A percentile compares a stretch with the other conserved stretches of the same genome.
phyloP scores from a whole-genome alignment of 177 flowering plant species.

The Telopea speciosissima region DNA sequence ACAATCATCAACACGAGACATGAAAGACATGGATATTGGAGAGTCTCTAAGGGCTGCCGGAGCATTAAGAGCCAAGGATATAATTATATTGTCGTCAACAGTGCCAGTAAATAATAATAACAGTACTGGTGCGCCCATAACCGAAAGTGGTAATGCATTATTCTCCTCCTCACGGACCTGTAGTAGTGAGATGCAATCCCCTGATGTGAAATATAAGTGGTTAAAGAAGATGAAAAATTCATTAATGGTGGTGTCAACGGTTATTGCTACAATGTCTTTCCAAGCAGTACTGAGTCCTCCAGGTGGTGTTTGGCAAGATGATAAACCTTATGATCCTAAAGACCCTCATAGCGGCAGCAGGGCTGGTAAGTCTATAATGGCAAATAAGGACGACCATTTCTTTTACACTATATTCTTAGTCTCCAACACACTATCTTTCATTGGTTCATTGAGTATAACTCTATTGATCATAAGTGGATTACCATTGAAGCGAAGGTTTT shows the following conservation, averaged over 20 bases:
- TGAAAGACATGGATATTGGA: conserved; percentile 17
- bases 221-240: conserved; percentile 9
- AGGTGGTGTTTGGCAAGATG: conserved; percentile 29
- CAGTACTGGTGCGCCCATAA: too few species aligned
- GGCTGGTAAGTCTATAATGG: conserved; percentile 2
- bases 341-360: too few species aligned
- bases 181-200: background rate
- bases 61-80: too few species aligned
- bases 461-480: conserved; percentile 12
- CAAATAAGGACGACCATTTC: background rate
- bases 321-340: too few species aligned
- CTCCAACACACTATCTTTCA: background rate
- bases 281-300: conserved; percentile 32
- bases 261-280: conserved; percentile 26
- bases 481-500: conserved; percentile 6
- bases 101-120: too few species aligned
- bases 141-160: too few species aligned
- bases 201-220: conserved; percentile 4
- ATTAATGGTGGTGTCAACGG: conserved; percentile 24
- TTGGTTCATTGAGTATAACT: conserved; percentile 9
- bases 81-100: too few species aligned
- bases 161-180: background rate
- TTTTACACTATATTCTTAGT: background rate
- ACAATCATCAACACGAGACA: conserved; percentile 18
- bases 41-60: background rate